These are phyloP conservation scores for Rachicladosporium sp. DNA, from an alignment of 2,329 filamentous ascomycete species.

Conservation along the genomic window DNA sequence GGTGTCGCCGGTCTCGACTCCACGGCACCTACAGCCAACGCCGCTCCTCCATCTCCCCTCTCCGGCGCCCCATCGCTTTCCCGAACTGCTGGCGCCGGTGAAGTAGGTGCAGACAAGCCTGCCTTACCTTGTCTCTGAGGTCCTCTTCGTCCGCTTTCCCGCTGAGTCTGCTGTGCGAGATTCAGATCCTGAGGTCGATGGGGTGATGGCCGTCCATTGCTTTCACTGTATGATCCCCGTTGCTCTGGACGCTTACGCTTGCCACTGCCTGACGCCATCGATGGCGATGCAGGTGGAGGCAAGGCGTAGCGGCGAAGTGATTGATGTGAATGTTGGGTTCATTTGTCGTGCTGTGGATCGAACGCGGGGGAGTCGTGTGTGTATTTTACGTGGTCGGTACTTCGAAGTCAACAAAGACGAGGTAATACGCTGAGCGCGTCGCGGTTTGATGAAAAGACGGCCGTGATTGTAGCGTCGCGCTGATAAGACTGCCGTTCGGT, in stretches of 20 bases:
- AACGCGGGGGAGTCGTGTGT: no score
- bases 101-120: no score
- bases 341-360: no score
- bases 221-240: slow-evolving; percentile 32
- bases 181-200: slow-evolving; percentile 38
- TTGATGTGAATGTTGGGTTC: no score
- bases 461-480: no score
- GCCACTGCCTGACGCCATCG: slow-evolving; percentile 21
- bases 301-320: background rate
- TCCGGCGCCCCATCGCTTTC: slow-evolving; percentile 2
- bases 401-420: no score
- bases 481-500: no score
- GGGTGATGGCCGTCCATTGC: slow-evolving; percentile 33
- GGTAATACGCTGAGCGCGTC: no score
- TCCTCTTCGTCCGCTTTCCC: slow-evolving; percentile 13
- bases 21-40: slow-evolving; percentile 3
- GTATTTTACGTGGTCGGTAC: no score
- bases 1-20: slow-evolving; percentile 7
- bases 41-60: slow-evolving; percentile 8
- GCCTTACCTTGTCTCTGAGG: no score
- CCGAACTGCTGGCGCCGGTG: no score
- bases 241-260: slow-evolving; percentile 46
- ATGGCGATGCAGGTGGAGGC: slow-evolving; percentile 1
- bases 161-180: slow-evolving; percentile 41
- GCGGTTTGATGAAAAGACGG: no score